phyloP scores from a whole-genome alignment of 176 grass and related monocot species.

The Carex parvula region DNA sequence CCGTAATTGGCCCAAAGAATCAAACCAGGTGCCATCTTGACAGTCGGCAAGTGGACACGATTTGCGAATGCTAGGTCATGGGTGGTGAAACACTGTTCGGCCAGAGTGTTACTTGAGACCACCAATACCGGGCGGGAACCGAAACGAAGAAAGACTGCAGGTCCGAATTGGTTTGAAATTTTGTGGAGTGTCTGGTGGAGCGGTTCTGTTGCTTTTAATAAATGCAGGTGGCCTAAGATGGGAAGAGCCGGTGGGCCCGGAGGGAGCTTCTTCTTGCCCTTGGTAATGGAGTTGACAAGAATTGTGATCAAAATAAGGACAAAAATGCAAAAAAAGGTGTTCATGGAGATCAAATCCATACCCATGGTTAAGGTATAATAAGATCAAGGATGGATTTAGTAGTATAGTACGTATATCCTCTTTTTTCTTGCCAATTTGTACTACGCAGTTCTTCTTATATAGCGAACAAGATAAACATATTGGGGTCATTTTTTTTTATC shows the following conservation, averaged over 20 bases:
- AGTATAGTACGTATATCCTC: no score
- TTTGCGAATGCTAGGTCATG: conserved; percentile 33
- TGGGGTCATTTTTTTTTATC: background rate
- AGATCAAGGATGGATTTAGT: background rate
- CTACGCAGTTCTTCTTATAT: background rate
- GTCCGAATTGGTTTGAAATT: conserved; percentile 17
- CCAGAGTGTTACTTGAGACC: conserved; percentile 9
- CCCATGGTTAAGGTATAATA: background rate
- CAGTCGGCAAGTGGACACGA: conserved; percentile 4
- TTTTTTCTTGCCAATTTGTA: background rate
- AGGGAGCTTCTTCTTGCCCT: conserved; percentile 10
- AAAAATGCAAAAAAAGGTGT: background rate
- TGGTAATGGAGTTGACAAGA: background rate
- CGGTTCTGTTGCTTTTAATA: background rate
- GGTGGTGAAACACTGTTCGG: conserved; percentile 31
- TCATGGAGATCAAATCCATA: conserved; percentile 6
- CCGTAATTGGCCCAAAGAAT: conserved; percentile 13
- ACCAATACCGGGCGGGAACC: conserved; percentile 26
- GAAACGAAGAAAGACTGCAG: conserved; percentile 16
- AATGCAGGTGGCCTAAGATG: conserved; percentile 29
- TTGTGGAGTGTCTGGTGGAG: conserved; percentile 20
- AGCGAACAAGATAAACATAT: background rate
- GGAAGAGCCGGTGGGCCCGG: conserved; percentile 15
- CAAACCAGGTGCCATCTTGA: background rate
- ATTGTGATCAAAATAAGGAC: background rate